Conservation (phyloP, 2,329 filamentous ascomycete genomes). For the Sporothrix pseudoabietina region DNA sequence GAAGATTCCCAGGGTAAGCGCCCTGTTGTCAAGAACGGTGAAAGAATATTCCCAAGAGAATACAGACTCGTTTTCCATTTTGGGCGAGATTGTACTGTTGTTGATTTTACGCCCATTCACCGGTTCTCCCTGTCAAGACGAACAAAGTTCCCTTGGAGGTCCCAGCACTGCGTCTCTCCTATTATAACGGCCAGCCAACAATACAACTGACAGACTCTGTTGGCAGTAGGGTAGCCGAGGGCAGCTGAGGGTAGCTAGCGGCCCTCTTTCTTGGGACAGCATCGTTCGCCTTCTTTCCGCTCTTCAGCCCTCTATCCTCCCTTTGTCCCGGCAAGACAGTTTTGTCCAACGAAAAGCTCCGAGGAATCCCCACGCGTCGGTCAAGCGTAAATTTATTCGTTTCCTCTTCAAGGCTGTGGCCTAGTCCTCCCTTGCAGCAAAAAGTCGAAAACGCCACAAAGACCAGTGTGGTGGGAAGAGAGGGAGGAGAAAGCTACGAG, state of each 20-base stretch:
- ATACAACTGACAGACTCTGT: slow-evolving; percentile 1
- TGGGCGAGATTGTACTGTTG: not conserved
- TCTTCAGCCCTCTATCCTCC: not conserved
- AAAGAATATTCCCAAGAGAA: not conserved
- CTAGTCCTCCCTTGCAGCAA: not conserved
- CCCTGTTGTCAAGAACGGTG: not conserved
- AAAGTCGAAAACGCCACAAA: not conserved
- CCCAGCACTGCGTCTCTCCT: not conserved
- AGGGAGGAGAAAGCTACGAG: not conserved
- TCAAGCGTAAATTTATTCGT: not conserved
- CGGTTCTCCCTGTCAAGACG: not conserved
- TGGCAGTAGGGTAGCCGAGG: not conserved
- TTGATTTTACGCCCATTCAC: not conserved
- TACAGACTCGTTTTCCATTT: not conserved
- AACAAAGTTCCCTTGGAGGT: not conserved
- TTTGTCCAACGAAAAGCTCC: not conserved
- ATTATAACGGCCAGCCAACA: not conserved
- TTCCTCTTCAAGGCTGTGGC: not conserved
- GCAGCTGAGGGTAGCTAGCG: not conserved
- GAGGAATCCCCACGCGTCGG: not conserved
- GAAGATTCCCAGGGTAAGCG: not conserved
- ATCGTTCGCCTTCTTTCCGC: not conserved
- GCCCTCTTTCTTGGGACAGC: not conserved
- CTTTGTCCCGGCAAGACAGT: not conserved
- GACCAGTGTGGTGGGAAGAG: not conserved